Percentiles rank a stretch among this genome's conserved stretches.
Conservation (phyloP, 1,284 basidiomycete species). For the Papiliotrema terrestris region DNA sequence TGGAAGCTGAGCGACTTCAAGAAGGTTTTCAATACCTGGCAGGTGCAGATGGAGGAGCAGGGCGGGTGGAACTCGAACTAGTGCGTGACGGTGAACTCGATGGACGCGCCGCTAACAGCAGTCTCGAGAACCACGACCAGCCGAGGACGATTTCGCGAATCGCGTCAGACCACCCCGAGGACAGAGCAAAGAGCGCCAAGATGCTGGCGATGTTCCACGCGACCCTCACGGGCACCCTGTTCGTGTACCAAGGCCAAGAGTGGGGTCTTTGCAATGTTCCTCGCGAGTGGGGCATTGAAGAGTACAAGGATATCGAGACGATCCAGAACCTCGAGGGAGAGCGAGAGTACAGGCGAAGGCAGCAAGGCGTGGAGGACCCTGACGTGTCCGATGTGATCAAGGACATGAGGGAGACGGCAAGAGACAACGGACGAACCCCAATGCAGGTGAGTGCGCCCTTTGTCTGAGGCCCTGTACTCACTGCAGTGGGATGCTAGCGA, state of each 20-base stretch:
- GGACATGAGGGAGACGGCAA: conserved; percentile 38
- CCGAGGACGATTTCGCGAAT: conserved; percentile 64
- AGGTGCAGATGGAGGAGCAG: conserved; percentile 56
- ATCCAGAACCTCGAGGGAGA: conserved; percentile 40
- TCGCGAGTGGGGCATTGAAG: conserved; percentile 61
- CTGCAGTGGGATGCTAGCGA: conserved; percentile 59
- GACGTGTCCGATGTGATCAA: conserved; percentile 45
- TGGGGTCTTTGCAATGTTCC: conserved; percentile 68
- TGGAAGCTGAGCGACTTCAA: conserved; percentile 62
- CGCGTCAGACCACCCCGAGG: conserved; percentile 60
- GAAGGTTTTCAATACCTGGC: conserved; percentile 60
- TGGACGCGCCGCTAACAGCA: conserved; percentile 1
- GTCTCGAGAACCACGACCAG: conserved; percentile 50
- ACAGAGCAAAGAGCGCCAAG: conserved; percentile 62
- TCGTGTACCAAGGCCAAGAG: conserved; percentile 71
- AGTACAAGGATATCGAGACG: conserved; percentile 60
- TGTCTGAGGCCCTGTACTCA: not conserved
- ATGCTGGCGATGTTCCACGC: conserved; percentile 62
- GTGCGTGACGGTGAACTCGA: conserved; percentile 9
- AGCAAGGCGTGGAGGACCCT: conserved; percentile 38
- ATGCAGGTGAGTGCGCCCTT: conserved; percentile 19
- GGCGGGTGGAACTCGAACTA: conserved; percentile 60
- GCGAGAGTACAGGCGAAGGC: conserved; percentile 35
- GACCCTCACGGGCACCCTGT: conserved; percentile 64
- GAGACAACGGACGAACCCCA: conserved; percentile 42